Evolutionary conservation across 371 early-diverging fungal genomes (phyloP), one percentile per base, ranked within the genome.

Genomic region (Saksenaea oblongispora): DNA sequence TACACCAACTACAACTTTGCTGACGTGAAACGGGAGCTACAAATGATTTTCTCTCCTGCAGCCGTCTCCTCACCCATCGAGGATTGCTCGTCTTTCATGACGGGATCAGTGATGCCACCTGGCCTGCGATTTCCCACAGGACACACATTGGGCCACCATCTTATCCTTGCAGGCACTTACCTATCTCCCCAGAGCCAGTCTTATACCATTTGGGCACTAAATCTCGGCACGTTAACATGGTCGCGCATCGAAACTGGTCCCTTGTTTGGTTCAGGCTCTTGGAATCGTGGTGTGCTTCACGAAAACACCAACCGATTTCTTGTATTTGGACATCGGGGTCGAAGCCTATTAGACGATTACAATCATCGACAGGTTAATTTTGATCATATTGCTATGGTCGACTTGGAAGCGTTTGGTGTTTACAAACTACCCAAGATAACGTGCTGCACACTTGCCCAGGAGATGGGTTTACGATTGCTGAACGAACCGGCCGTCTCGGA

Each of bases 1-100:
- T 93, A 92, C 70, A 90, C 90, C 64, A 93, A 93, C 73, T 91
- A 90, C 74, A 93, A 91, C 67, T 93, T 93, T 73, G 83, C 88
- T 7, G 84, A 89, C 35, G 91, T 91, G 42, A 87, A 87, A 67
- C 87, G 92, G 34, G 89, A 90, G 57, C 74, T 93, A 34, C 90
- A 91, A 70, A 64, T 87, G 18, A 77, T 93, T 31, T 79, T 70
- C 42, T 75, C 90, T 2, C 85, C 87, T 22, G 58, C 60, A 44
- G 24, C 60, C 17, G 61, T 67, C 14, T 73, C 76, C 31, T 84
- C 83, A 57, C 73, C 76, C 26, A 76, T 89, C 13, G 80, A 84
- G 54, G 88, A 90, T 59, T 78, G 83, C 14, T 88, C 89, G 2
- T 74, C 76, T 14, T 76, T 75, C 44, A 87, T 89, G 79, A 70